Evolutionary conservation across 2,329 filamentous ascomycete species (phyloP), one percentile per base, ranked within the genome.

Genomic region (Falciphora oryzae): DNA sequence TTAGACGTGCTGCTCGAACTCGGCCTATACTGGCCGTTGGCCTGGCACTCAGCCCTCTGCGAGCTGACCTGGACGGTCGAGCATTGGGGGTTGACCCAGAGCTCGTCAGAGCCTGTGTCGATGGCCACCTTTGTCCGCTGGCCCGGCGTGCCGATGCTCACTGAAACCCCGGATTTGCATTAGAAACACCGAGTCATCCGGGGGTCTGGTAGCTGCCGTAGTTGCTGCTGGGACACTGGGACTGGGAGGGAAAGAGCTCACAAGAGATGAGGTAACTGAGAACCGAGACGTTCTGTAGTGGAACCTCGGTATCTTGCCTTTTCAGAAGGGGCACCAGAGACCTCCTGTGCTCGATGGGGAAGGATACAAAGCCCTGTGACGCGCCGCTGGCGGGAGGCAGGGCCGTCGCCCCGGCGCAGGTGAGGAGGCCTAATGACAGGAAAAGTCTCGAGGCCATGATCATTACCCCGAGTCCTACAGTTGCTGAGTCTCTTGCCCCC

Each of bases 81-180:
- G 69, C 81, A 83, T 62, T 80, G 78, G 0, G 85, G 80, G 69
- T 90, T 89, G 7, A 84, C 80, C 82, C 82, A 84, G 38, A 84
- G 76, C 72, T 84, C 82, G 67, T 80, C 82, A 29, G 81, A 83
- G 56, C 82, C 81, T 0, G 83, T 84, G 70, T 85, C 82, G 65
- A 85, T 70, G 63, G 80, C 79, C 29, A 82, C 79, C 63, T 74
- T 78, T 62, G 83, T 75, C 2, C 72, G 68, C 66, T 84, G 82
- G 1, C 76, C 72, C 14, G 82, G 82, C 3, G 77, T 83, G 58
- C 82, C 82, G 57, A 84, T 77, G 62, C 73, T 74, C 67, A 82
- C 74, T 77, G 63, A 25, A 53, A 29, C 35, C 25, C 44, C 10
- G 16, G 25, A n/a, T 57, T 63, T 35, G 11, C 13, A n/a, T 28